Conservation (phyloP, 2,329 filamentous ascomycete genomes). For the Penicillium corylophilum region DNA sequence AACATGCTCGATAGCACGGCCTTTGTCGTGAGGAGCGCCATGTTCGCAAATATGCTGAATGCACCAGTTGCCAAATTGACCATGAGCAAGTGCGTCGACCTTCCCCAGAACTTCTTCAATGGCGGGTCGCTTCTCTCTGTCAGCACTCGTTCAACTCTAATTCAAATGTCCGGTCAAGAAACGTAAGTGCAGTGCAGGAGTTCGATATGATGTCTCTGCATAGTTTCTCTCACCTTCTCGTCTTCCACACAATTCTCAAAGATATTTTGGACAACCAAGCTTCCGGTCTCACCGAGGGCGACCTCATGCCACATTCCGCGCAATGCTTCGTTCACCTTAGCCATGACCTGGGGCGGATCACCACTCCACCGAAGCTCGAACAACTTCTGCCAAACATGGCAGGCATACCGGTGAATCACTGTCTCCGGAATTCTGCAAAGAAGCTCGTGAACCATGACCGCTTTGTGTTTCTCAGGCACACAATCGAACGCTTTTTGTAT, state of each 20-base stretch:
- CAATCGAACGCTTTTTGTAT: constrained; percentile 98
- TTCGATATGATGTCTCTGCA: background rate
- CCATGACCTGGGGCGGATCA: constrained; percentile 96
- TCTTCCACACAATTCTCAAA: constrained; percentile 99
- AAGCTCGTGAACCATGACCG: constrained; percentile 97
- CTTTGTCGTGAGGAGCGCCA: constrained; percentile 84
- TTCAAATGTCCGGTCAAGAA: background rate
- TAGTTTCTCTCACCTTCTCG: constrained; percentile 70
- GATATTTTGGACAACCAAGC: constrained; percentile 97
- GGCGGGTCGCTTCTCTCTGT: constrained; percentile 72
- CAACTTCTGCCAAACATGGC: constrained; percentile 99
- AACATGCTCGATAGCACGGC: constrained; percentile 91
- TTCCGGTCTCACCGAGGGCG: constrained; percentile 93
- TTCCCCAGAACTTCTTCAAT: constrained; percentile 94
- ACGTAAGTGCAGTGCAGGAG: background rate
- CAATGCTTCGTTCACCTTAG: constrained; percentile 92
- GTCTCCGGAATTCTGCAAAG: constrained; percentile 94
- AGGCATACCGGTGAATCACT: constrained; percentile 96
- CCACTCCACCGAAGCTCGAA: constrained; percentile 97
- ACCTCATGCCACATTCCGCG: constrained; percentile 99
- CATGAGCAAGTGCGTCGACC: constrained; percentile 94
- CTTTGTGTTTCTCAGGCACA: constrained; percentile 96
- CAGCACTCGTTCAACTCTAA: constrained; percentile 13
- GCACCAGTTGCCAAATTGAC: constrained; percentile 99
- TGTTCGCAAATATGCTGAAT: constrained; percentile 99